Conservation (phyloP, 129 eudicot genomes). For the Lactuca sativa region DNA sequence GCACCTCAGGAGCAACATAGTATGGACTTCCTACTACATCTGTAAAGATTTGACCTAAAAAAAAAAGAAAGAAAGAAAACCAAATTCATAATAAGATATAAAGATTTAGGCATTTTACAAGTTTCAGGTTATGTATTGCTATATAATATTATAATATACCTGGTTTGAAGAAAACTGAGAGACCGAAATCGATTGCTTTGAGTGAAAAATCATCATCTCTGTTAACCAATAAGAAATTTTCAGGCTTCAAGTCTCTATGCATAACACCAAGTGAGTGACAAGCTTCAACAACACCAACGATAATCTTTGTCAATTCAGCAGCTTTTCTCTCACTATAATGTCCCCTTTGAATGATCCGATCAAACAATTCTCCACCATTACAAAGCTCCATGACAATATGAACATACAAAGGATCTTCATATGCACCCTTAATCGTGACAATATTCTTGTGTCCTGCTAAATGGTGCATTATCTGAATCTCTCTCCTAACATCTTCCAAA, state of each 20-base stretch:
- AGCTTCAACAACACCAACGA: conserved; percentile 82
- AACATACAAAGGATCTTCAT: conserved; percentile 85
- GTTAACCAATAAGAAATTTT: conserved; percentile 88
- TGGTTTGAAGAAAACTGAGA: conserved; percentile 90
- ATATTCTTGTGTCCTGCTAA: conserved; percentile 87
- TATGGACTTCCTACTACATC: conserved; percentile 98
- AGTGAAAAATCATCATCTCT: conserved; percentile 94
- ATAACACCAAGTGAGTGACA: conserved; percentile 93
- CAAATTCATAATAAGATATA: not conserved
- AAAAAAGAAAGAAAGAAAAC: not conserved
- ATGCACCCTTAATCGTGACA: conserved; percentile 90
- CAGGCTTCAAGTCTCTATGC: conserved; percentile 90
- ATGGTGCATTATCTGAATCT: conserved; percentile 99
- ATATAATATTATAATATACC: conserved; percentile 33
- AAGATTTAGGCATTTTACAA: not conserved
- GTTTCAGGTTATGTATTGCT: not conserved
- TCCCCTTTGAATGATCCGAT: conserved; percentile 86
- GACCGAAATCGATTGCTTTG: conserved; percentile 89
- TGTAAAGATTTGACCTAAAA: conserved; percentile 80
- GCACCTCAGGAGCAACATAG: conserved; percentile 98
- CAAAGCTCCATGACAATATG: conserved; percentile 97
- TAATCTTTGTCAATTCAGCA: conserved; percentile 79
- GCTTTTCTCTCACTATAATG: conserved; percentile 92
- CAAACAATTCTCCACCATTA: conserved; percentile 86
- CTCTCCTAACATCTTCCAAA: conserved; percentile 90